A percentile compares a stretch with the other conserved stretches of the same genome.
Conservation (phyloP, 306 rosid species). For the Inga oerstediana region DNA sequence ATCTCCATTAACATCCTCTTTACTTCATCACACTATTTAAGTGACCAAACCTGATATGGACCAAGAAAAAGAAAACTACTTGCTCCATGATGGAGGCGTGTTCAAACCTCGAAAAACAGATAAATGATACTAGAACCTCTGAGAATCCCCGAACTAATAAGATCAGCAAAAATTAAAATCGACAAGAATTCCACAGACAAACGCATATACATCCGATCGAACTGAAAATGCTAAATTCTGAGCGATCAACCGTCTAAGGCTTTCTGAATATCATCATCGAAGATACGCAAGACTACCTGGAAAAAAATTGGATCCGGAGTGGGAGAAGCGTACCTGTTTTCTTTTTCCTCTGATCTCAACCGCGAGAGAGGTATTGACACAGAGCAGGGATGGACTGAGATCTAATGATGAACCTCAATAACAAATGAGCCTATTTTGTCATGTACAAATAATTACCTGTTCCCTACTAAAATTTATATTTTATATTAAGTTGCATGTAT, state of each 20-base stretch:
- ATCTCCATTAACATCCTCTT: slow-evolving; percentile 2
- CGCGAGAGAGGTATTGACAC: slow-evolving; percentile 34
- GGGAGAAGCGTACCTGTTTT: slow-evolving; percentile 36
- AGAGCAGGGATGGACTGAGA: slow-evolving; percentile 34
- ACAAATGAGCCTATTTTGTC: slow-evolving; percentile 20
- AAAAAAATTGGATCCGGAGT: slow-evolving; percentile 32
- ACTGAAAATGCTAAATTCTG: slow-evolving; percentile 10
- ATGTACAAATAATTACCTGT: neutral
- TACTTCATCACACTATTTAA: slow-evolving; percentile 16
- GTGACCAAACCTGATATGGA: slow-evolving; percentile 9
- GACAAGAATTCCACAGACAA: slow-evolving; percentile 9
- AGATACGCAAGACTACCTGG: neutral
- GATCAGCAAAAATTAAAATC: neutral
- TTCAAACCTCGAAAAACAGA: slow-evolving; percentile 2
- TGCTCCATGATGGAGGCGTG: neutral
- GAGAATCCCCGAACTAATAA: neutral
- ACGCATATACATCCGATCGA: slow-evolving; percentile 11
- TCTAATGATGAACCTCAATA: slow-evolving; percentile 39
- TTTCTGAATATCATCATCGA: neutral
- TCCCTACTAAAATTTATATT: neutral
- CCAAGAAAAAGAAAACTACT: neutral
- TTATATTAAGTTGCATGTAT: neutral
- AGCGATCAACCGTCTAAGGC: neutral
- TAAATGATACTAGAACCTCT: neutral
- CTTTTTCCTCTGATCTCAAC: slow-evolving; percentile 51